A percentile compares a stretch with the other conserved stretches of the same genome.
These are phyloP conservation scores for Paramecium bursaria DNA, from an alignment of 73 alveolate species.

Conservation along the genomic window DNA sequence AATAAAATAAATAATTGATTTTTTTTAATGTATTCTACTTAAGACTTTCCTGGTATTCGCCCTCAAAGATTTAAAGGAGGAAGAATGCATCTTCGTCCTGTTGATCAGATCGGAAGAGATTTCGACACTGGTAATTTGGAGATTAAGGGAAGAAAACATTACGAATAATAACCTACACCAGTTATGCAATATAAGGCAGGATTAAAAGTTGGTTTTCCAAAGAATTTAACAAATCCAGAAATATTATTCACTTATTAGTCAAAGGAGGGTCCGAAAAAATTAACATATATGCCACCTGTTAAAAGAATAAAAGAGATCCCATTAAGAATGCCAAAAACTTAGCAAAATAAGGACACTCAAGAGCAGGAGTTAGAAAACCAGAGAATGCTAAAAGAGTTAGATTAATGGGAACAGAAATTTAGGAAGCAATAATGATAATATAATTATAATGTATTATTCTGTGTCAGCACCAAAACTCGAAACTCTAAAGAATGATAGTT, in stretches of 20 bases:
- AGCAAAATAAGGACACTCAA: too few relatives aligned
- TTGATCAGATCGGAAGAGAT: conserved; percentile 47
- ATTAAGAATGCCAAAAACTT: too few relatives aligned
- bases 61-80: conserved; percentile 56
- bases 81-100: conserved; percentile 31
- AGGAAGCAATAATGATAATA: too few relatives aligned
- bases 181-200: conserved; percentile 47
- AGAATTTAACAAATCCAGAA: conserved; percentile 55
- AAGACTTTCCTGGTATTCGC: too few relatives aligned
- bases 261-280: conserved; percentile 42
- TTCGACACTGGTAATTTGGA: conserved; percentile 37
- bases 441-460: too few relatives aligned
- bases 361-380: too few relatives aligned
- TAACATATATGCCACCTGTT: conserved; percentile 60
- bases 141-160: conserved; percentile 40
- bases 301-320: conserved; percentile 30
- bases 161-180: conserved; percentile 28
- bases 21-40: too few relatives aligned
- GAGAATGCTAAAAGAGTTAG: too few relatives aligned
- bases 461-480: conserved; percentile 46
- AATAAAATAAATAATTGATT: too few relatives aligned
- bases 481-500: not conserved
- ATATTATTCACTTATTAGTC: conserved; percentile 20
- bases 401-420: too few relatives aligned
- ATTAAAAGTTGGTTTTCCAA: conserved; percentile 48